Percentiles rank a stretch among this genome's conserved stretches.
These are phyloP conservation scores for Exophiala viscosa DNA, from an alignment of 2,329 filamentous ascomycete genomes.

Conservation along the genomic window DNA sequence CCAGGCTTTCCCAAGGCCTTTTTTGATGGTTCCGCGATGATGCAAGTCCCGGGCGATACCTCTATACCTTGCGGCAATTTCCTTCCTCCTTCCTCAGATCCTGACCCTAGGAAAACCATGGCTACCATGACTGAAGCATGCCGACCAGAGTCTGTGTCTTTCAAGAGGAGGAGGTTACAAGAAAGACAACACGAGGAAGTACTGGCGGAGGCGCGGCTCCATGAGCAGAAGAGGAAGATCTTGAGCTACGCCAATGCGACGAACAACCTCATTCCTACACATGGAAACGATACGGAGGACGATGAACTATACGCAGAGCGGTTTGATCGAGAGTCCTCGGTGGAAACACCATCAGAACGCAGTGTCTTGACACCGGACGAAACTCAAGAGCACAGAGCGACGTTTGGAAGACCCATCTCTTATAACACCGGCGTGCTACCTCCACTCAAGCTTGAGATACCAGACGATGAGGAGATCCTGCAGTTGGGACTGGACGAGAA, in stretches of 20 bases:
- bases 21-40: slow-evolving; percentile 7
- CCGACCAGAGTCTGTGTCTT: slow-evolving; percentile 24
- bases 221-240: slow-evolving; percentile 17
- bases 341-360: slow-evolving; percentile 19
- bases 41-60: slow-evolving; percentile 1
- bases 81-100: not conserved
- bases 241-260: slow-evolving; percentile 12
- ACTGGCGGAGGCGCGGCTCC: slow-evolving; percentile 8
- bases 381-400: slow-evolving; percentile 1
- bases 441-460: slow-evolving; percentile 18
- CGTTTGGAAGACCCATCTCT: slow-evolving; percentile 3
- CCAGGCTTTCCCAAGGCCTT: not conserved
- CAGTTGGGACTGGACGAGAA: slow-evolving; percentile 11
- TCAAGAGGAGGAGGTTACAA: slow-evolving; percentile 20
- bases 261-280: slow-evolving; percentile 2
- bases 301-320: slow-evolving; percentile 4
- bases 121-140: slow-evolving; percentile 20
- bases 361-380: slow-evolving; percentile 20
- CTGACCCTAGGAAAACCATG: slow-evolving; percentile 11
- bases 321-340: slow-evolving; percentile 20
- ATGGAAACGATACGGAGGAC: not conserved
- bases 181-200: slow-evolving; percentile 20
- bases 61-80: slow-evolving; percentile 3
- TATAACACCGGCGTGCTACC: not conserved
- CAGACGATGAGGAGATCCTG: slow-evolving; percentile 10